These are phyloP conservation scores for Nasturtium officinale DNA, from an alignment of 345 rosid genomes.

Conservation along the genomic window DNA sequence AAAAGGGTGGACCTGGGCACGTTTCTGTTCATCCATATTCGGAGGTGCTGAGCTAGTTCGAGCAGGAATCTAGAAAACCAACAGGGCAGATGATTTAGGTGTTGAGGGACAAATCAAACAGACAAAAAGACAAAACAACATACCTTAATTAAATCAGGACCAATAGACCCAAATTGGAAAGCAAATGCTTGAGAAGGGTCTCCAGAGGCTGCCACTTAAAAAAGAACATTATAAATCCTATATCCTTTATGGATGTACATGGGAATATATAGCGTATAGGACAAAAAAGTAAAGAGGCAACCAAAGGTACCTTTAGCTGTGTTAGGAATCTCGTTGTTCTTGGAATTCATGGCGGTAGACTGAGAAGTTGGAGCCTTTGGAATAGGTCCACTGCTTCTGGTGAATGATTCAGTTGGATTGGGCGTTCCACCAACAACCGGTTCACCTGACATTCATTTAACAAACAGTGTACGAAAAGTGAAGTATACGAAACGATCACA, in stretches of 20 bases:
- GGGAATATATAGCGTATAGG: not conserved
- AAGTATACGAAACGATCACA: slow-evolving; percentile 4
- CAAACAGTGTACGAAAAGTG: slow-evolving; percentile 1
- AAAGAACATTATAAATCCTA: slow-evolving; percentile 19
- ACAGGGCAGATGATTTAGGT: slow-evolving; percentile 26
- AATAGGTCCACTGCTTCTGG: slow-evolving; percentile 54
- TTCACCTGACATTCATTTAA: slow-evolving; percentile 54
- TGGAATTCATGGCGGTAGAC: slow-evolving; percentile 60
- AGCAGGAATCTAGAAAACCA: slow-evolving; percentile 72
- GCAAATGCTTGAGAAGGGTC: slow-evolving; percentile 71
- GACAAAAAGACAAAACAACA: slow-evolving; percentile 21
- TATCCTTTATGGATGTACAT: not conserved
- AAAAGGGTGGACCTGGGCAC: slow-evolving; percentile 64
- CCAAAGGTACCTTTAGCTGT: slow-evolving; percentile 60
- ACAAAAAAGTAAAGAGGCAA: not conserved
- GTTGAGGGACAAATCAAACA: slow-evolving; percentile 18
- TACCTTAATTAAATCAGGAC: slow-evolving; percentile 80
- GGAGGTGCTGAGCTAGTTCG: slow-evolving; percentile 98
- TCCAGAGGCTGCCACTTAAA: slow-evolving; percentile 43
- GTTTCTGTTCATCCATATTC: slow-evolving; percentile 96
- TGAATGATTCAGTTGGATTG: slow-evolving; percentile 54
- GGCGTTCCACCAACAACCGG: slow-evolving; percentile 44
- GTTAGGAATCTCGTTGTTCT: slow-evolving; percentile 39
- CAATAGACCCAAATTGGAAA: slow-evolving; percentile 88
- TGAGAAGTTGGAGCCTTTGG: slow-evolving; percentile 90